Conservation (phyloP, 164 flowering plant species). For the Pachysandra terminalis region DNA sequence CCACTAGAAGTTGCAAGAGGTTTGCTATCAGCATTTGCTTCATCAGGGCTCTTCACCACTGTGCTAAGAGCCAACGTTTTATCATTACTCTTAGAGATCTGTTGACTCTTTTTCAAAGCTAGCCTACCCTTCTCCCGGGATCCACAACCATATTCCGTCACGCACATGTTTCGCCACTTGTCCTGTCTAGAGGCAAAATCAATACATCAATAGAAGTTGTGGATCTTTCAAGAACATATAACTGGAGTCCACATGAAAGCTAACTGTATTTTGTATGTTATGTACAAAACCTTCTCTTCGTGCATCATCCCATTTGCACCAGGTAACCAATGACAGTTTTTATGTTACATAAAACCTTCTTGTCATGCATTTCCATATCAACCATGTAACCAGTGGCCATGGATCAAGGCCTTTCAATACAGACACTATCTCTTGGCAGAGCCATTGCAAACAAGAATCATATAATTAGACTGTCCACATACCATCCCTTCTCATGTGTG, state of each 20-base stretch:
- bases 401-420: too few species aligned
- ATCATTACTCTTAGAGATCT: constrained; percentile 23
- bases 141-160: constrained; percentile 45
- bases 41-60: constrained; percentile 14
- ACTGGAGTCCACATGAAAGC: not conserved
- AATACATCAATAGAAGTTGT: not conserved
- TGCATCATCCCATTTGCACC: too few species aligned
- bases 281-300: too few species aligned
- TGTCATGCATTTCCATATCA: too few species aligned
- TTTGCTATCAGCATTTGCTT: constrained; percentile 29
- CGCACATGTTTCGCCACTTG: constrained; percentile 62
- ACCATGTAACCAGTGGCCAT: too few species aligned
- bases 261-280: not conserved
- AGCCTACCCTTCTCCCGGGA: constrained; percentile 52
- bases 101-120: constrained; percentile 26
- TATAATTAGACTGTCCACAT: too few species aligned
- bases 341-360: too few species aligned
- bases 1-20: constrained; percentile 30
- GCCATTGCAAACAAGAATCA: too few species aligned
- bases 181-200: constrained; percentile 29
- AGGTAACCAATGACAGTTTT: too few species aligned
- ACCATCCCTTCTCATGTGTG: too few species aligned
- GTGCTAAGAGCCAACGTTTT: constrained; percentile 17
- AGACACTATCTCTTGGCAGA: too few species aligned
- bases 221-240: too few species aligned